Evolutionary conservation across 345 rosid genomes (phyloP), one percentile per base, ranked within the genome.

Genomic region (Hirschfeldia incana): DNA sequence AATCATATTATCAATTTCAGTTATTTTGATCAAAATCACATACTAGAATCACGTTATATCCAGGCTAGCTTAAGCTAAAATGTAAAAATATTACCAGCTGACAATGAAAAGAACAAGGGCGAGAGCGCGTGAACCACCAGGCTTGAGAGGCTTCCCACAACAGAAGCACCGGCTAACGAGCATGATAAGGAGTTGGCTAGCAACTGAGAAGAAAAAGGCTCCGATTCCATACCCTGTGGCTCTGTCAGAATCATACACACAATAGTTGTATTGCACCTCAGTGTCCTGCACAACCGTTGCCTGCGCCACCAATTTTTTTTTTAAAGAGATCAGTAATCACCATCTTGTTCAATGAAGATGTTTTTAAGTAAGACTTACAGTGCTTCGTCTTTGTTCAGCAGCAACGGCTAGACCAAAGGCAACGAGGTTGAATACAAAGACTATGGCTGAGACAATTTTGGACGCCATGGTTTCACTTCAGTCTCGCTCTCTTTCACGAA

Each of bases 371-470:
- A 37, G 39, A 82, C 95, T 90, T 58, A 94, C 99, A 73, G 91
- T 90, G 92, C 96, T 95, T 83, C 98, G 82, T 49, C 98, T 90
- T 82, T 91, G 99, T 84, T 95, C 99, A 78, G 99, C 99, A 15
- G 98, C 99, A 75, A 92, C 88, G 51, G 99, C 99, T 75, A 95
- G 79, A 69, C 91, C 92, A 72, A 95, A 95, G 76, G 99, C 99
- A 82, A 95, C 85, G 84, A 95, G 87, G 74, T 95, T 90, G 17
- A 91, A 77, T 67, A 91, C 58, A 85, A 89, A 85, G 75, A 93
- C 96, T 0, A 77, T 42, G 66, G 89, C 86, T 77, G 94, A 71
- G 34, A 95, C 34, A 59, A 90, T 78, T 77, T 91, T 95, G 0
- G 98, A 95, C 33, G 98, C 97, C 99, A 95, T 95, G 63, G 86